Base-by-base conservation (phyloP, 331 rosid genomes). In the Malus hybrid region DNA sequence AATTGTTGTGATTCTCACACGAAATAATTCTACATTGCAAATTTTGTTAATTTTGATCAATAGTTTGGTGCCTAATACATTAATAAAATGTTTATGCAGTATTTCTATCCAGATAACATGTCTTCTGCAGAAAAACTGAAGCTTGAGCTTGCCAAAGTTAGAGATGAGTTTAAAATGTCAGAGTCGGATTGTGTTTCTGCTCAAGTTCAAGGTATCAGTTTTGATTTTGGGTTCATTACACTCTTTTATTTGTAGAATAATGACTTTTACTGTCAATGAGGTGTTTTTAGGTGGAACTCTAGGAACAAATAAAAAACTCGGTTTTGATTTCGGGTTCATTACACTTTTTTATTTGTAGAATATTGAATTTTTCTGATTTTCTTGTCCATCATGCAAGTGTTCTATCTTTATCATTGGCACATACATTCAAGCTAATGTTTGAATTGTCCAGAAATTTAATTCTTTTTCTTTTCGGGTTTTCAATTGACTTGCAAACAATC, bases 161-260 rank as follows among this genome's bases (percentile, higher is more conserved):
- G 98, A 77, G 95, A 88, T 18, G 95, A 90, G 65, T 94, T 94
- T 81, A 94, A 94, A 79, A 87, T 91, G 95, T 91, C 98, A 2
- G 98, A 91, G 78, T 90, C 92, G 27, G 97, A 94, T 73, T 94
- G 98, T 70, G 98, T 96, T 74, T 94, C 98, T 66, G 82, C 93
- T 54, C 92, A 91, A 46, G 96, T 94, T 80, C 98, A 94, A 88
- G 96, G 98, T 94, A 90, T 79, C 70, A 63, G 59, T 48, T 63
- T 73, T 24, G 44, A 61, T 73, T 42, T 66, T 22, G 48, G 31
- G 31, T 68, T 61, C 18, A 13, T n/a, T 59, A 5, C 16, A 28
- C 19, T 50, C 44, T 36, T 27, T 3, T 12, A 32, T 57, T 20
- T n/a, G 15, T 15, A 48, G 55, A 48, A 48, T 14, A 39, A 36